Percentiles rank a stretch among this genome's conserved stretches.
These are phyloP conservation scores for Rhizopus delemar DNA, from an alignment of 371 early-diverging fungal species.

Conservation along the genomic window DNA sequence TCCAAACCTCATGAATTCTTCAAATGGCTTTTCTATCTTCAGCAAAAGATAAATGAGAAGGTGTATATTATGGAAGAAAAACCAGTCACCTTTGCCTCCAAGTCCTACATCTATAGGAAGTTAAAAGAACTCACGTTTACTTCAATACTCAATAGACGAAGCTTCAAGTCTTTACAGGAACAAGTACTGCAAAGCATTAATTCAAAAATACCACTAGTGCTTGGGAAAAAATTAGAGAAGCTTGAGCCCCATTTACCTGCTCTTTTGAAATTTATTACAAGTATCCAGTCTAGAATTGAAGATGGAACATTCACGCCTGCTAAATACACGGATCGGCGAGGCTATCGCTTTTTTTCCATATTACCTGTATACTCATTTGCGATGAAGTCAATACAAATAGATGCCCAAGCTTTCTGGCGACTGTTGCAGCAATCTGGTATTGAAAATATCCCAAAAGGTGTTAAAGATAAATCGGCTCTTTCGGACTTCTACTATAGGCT, in stretches of 20 bases:
- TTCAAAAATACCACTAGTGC: background rate
- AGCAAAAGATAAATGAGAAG: too few species aligned
- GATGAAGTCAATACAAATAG: slow-evolving; percentile 1
- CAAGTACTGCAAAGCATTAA: background rate
- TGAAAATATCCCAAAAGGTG: background rate
- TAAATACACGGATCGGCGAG: slow-evolving; percentile 1
- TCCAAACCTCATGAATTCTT: too few species aligned
- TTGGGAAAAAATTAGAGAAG: background rate
- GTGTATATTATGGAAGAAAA: background rate
- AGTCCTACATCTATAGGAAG: background rate
- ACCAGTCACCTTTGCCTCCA: background rate
- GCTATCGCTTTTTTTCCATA: slow-evolving; percentile 2
- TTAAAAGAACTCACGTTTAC: background rate
- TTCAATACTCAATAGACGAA: slow-evolving; percentile 1
- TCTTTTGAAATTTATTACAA: background rate
- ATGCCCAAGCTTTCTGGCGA: slow-evolving; percentile 2
- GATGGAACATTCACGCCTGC: background rate
- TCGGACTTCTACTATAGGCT: background rate
- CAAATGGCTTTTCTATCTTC: too few species aligned
- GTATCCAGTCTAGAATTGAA: background rate
- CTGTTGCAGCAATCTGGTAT: background rate
- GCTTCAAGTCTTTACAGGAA: slow-evolving; percentile 1
- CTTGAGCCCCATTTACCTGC: background rate
- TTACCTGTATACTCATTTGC: background rate
- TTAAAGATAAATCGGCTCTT: background rate